phyloP scores from a whole-genome alignment of 2,329 filamentous ascomycete species.

The Aspergillus oerlinghausenensis region DNA sequence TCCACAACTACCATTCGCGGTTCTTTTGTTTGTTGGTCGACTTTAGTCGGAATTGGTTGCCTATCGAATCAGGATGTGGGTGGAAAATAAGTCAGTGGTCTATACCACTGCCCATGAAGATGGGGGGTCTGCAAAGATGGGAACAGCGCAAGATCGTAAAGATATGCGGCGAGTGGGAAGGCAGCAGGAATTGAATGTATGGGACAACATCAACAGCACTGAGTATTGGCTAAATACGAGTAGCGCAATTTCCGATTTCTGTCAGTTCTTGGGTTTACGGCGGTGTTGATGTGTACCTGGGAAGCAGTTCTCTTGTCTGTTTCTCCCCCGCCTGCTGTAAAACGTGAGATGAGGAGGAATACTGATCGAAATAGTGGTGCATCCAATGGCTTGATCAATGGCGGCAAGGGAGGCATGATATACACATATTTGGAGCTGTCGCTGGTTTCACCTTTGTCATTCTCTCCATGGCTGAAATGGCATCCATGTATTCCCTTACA shows the following conservation, averaged over 20 bases:
- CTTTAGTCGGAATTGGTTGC: background rate
- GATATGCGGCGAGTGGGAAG: conserved; percentile 34
- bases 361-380: conserved; percentile 6
- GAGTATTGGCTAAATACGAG: background rate
- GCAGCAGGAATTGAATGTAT: conserved; percentile 28
- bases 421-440: conserved; percentile 51
- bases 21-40: background rate
- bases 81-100: conserved; percentile 11
- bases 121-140: conserved; percentile 8
- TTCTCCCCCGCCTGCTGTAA: background rate
- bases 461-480: conserved; percentile 48
- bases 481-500: conserved; percentile 37
- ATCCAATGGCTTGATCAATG: conserved; percentile 34
- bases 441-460: conserved; percentile 41
- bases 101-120: conserved; percentile 9
- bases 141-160: conserved; percentile 26
- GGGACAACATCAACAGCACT: background rate
- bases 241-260: conserved; percentile 33
- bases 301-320: conserved; percentile 21
- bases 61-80: conserved; percentile 7
- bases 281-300: conserved; percentile 32
- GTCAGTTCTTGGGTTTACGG: conserved; percentile 31
- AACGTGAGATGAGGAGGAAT: background rate
- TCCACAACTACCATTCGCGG: background rate
- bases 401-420: conserved; percentile 51